A percentile compares a stretch with the other conserved stretches of the same genome.
These are phyloP conservation scores for Mixia osmundae DNA, from an alignment of 1,284 basidiomycete genomes.

Conservation along the genomic window DNA sequence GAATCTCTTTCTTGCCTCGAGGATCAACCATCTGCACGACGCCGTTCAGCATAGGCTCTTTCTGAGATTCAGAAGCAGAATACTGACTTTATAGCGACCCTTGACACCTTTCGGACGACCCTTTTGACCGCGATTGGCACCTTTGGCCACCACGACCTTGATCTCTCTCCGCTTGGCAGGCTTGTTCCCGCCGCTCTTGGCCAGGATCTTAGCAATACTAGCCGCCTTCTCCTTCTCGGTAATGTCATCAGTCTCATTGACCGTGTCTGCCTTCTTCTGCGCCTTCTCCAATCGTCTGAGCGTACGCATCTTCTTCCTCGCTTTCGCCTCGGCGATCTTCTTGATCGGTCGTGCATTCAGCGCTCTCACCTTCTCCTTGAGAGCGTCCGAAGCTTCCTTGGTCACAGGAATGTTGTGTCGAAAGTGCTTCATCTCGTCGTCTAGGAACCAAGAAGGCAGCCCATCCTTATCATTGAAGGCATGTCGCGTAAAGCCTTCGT, in stretches of 20 bases:
- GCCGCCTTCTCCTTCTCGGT: slow-evolving; percentile 84
- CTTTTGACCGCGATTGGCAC: slow-evolving; percentile 65
- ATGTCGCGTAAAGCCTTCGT: slow-evolving; percentile 88
- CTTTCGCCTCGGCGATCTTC: slow-evolving; percentile 96
- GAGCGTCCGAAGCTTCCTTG: slow-evolving; percentile 71
- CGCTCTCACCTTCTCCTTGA: slow-evolving; percentile 75
- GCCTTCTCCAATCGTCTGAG: slow-evolving; percentile 68
- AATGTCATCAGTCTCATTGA: slow-evolving; percentile 69
- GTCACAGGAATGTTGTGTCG: slow-evolving; percentile 87
- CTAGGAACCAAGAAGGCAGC: slow-evolving; percentile 87
- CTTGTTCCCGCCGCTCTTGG: too few relatives aligned
- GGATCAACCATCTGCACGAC: slow-evolving; percentile 64
- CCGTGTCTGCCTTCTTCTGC: slow-evolving; percentile 86
- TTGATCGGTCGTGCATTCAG: slow-evolving; percentile 95
- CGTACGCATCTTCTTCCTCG: slow-evolving; percentile 82
- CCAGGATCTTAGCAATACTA: slow-evolving; percentile 77
- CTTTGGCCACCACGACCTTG: slow-evolving; percentile 80
- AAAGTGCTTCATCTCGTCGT: slow-evolving; percentile 84
- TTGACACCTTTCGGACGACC: slow-evolving; percentile 91
- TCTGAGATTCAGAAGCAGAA: neutral
- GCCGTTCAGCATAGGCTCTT: neutral
- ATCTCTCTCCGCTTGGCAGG: slow-evolving; percentile 52
- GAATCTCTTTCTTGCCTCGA: slow-evolving; percentile 16
- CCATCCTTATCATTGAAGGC: slow-evolving; percentile 76
- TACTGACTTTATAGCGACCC: slow-evolving; percentile 27